A percentile compares a stretch with the other conserved stretches of the same genome.
Conservation (phyloP, 257 asterid genomes). For the Solanum piurae region DNA sequence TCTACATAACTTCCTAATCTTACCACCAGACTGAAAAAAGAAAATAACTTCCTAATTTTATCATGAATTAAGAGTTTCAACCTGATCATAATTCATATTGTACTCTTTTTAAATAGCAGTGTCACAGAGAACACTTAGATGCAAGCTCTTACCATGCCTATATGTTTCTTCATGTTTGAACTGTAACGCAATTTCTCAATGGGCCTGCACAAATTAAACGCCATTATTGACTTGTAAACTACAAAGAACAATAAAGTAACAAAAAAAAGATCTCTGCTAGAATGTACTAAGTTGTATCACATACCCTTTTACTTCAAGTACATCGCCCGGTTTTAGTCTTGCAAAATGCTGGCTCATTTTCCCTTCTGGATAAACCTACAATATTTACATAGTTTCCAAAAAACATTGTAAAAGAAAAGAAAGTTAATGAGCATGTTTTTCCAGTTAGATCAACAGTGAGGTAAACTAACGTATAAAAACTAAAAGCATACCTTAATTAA, state of each 20-base stretch:
- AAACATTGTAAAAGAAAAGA: background rate
- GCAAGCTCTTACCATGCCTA: slow-evolving; percentile 78
- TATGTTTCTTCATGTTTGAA: slow-evolving; percentile 89
- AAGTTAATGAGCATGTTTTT: background rate
- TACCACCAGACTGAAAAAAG: background rate
- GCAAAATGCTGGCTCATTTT: slow-evolving; percentile 98
- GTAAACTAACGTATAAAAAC: background rate
- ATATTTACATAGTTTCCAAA: background rate
- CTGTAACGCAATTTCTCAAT: slow-evolving; percentile 75
- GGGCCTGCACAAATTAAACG: slow-evolving; percentile 51
- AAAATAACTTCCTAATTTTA: background rate
- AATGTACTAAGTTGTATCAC: slow-evolving; percentile 4
- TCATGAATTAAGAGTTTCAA: background rate
- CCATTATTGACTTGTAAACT: background rate
- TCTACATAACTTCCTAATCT: background rate
- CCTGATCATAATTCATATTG: background rate
- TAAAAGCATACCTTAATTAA: slow-evolving; percentile 66
- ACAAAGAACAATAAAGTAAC: background rate
- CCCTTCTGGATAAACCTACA: slow-evolving; percentile 93
- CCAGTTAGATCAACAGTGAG: background rate
- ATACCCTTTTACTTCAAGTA: slow-evolving; percentile 90
- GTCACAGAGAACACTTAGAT: background rate
- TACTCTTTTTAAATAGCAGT: background rate
- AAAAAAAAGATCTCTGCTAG: background rate
- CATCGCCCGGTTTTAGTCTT: slow-evolving; percentile 87